Evolutionary conservation across 331 rosid species (phyloP), one percentile per base, ranked within the genome.

Genomic region (Pyrus hybrid): DNA sequence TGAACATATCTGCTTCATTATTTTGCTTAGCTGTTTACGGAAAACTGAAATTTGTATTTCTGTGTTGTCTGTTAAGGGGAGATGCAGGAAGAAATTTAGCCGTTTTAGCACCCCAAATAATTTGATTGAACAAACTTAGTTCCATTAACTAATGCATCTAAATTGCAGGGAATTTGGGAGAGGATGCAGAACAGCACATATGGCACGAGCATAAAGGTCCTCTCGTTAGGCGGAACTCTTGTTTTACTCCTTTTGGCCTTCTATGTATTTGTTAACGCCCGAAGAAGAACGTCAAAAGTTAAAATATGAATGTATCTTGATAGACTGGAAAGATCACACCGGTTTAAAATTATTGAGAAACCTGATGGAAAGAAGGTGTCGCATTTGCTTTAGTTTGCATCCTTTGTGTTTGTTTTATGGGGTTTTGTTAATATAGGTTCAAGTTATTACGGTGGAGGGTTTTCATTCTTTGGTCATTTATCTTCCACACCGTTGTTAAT

Each of bases 261-360:
- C 71, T 16, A 82, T 76, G 76, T 88, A 71, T 68, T 81, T 87
- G 89, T 85, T 79, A 87, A 87, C 82, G 82, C 80, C 26, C 88
- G 89, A 81, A 88, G 93, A 85, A 90, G 89, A 88, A 84, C 83
- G 61, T 86, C 17, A 11, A 92, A 92, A 83, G 74, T 87, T 79
- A 92, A 92, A 79, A 72, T 83, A 73, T 90, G 78, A 72, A 65
- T n/a, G 9, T 63, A 37, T 58, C 67, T 64, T 70, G 67, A 25
- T 51, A 41, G 62, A 11, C 43, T 71, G 68, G 43, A 49, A 68
- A 73, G 69, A 61, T 37, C 77, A 17, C 75, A 63, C 69, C 1
- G 63, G 49, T 70, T 75, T 33, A 56, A 25, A 63, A n/a, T n/a
- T 76, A 22, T 73, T 28, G 54, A 63, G 67, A 70, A 75, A 58